Evolutionary conservation across 1,139 yeast genomes (phyloP).

Genomic region (Saccharomyces uvarum): DNA sequence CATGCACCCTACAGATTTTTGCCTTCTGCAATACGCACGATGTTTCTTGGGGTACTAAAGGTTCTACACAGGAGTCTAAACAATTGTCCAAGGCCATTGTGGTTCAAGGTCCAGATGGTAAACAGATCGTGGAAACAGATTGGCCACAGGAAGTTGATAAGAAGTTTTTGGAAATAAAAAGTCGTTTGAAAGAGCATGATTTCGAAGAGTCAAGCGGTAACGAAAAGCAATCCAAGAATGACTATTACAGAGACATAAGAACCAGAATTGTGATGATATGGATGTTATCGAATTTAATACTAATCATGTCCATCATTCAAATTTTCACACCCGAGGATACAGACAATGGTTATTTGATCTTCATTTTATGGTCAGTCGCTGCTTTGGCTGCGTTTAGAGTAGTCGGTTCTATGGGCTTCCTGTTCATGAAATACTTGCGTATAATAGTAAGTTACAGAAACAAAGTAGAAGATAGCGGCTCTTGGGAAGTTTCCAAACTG

Average conservation of each 20-base stretch:
- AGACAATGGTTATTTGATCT: slow-evolving; percentile 68
- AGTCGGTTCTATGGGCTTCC: slow-evolving; percentile 62
- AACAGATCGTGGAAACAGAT: slow-evolving; percentile 67
- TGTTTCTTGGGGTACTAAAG: slow-evolving; percentile 96
- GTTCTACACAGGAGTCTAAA: slow-evolving; percentile 69
- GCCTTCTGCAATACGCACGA: slow-evolving; percentile 95
- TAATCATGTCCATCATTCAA: slow-evolving; percentile 82
- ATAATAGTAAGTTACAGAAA: slow-evolving; percentile 34
- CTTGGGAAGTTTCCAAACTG: slow-evolving; percentile 15
- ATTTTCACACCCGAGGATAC: slow-evolving; percentile 59
- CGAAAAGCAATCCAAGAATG: slow-evolving; percentile 54
- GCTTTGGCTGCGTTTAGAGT: slow-evolving; percentile 73
- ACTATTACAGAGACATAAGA: slow-evolving; percentile 88
- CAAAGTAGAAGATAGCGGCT: slow-evolving; percentile 32
- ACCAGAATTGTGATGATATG: slow-evolving; percentile 88
- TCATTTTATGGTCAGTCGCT: slow-evolving; percentile 88
- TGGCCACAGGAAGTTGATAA: slow-evolving; percentile 73
- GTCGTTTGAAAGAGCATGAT: slow-evolving; percentile 57
- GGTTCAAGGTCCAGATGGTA: slow-evolving; percentile 45
- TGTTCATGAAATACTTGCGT: slow-evolving; percentile 40
- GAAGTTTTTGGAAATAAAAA: slow-evolving; percentile 66
- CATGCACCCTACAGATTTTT: slow-evolving; percentile 84
- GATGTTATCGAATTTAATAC: slow-evolving; percentile 72
- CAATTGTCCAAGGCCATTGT: slow-evolving; percentile 59
- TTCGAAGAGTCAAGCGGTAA: slow-evolving; percentile 33